Evolutionary conservation across 345 rosid genomes (phyloP), one percentile per base, ranked within the genome.

Genomic region (Raphanus sativus): DNA sequence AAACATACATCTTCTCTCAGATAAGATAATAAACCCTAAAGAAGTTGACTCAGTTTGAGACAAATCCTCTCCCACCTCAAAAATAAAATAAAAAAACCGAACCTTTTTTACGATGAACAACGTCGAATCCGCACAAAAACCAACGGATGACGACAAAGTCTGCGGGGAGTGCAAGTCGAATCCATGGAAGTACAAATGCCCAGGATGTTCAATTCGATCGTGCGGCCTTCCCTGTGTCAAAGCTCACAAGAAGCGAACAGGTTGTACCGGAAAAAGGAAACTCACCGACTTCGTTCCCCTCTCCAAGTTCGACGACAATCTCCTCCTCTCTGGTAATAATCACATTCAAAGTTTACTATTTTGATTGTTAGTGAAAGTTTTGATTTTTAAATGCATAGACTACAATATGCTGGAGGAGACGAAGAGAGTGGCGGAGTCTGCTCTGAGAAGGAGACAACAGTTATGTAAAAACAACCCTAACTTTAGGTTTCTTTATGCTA

Each of bases 381-480:
- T 65, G 29, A 56, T 56, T 4, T 38, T 17, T 30, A 11, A 17
- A 2, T 29, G 58, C 24, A 6, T 16, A 94, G 98, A 94, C 69
- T 94, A 92, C 82, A 85, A 86, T 75, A 59, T 94, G 85, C 92
- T 94, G 9, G 98, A 94, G 79, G 94, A 94, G 70, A 84, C 83
- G 36, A 94, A 86, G 86, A 89, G 97, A 80, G 89, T 86, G 1
- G 82, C 96, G 7, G 98, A 94, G 70, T 85, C 96, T 75, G 89
- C 97, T 36, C 62, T 16, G 82, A 87, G 98, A 82, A 80, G 16
- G 80, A 88, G 98, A 75, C 56, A 28, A 58, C 79, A 84, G 55
- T 45, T 90, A 62, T 76, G 87, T 28, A 82, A 80, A 25, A 36
- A 48, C 34, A 32, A 38, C 75, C 75, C 85, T 77, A 69, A 77